These are phyloP conservation scores for Naganishia liquefaciens DNA, from an alignment of 1,284 basidiomycete genomes.

Conservation along the genomic window DNA sequence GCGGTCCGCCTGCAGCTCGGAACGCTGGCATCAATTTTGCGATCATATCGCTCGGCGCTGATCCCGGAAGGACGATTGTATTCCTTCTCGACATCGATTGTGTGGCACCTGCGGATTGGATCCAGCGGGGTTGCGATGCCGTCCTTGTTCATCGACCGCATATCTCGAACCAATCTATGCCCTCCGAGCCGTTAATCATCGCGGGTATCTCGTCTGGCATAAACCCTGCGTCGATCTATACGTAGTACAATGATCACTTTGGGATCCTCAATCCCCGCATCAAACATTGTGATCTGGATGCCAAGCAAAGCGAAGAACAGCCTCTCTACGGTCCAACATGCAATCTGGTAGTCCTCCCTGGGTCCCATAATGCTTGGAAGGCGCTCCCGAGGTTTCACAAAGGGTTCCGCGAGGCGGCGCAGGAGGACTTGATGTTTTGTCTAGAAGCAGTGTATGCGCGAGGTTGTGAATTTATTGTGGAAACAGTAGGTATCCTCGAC, in stretches of 20 bases:
- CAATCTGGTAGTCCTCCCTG: conserved; percentile 6
- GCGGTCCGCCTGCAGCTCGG: conserved; percentile 6
- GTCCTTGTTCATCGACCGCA: neutral
- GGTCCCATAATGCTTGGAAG: neutral
- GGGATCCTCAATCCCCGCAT: conserved; percentile 7
- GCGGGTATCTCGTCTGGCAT: conserved; percentile 3
- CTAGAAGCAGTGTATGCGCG: conserved; percentile 3
- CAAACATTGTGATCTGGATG: neutral
- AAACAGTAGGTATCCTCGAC: neutral
- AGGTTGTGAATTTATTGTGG: conserved; percentile 6
- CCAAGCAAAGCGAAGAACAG: neutral
- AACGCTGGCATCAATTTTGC: conserved; percentile 9
- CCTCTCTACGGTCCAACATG: conserved; percentile 8
- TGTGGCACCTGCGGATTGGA: neutral
- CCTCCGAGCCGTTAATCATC: neutral
- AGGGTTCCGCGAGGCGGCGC: conserved; percentile 9
- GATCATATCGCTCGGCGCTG: neutral
- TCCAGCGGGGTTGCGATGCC: neutral
- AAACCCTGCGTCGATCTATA: neutral
- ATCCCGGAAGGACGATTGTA: neutral
- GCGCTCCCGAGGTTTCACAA: conserved; percentile 11
- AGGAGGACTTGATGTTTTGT: conserved; percentile 17
- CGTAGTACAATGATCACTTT: conserved; percentile 3
- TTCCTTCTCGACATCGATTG: conserved; percentile 20
- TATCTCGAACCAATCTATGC: neutral